phyloP scores from a whole-genome alignment of 352 stramenopile genomes.

The Globisporangium ultimum region DNA sequence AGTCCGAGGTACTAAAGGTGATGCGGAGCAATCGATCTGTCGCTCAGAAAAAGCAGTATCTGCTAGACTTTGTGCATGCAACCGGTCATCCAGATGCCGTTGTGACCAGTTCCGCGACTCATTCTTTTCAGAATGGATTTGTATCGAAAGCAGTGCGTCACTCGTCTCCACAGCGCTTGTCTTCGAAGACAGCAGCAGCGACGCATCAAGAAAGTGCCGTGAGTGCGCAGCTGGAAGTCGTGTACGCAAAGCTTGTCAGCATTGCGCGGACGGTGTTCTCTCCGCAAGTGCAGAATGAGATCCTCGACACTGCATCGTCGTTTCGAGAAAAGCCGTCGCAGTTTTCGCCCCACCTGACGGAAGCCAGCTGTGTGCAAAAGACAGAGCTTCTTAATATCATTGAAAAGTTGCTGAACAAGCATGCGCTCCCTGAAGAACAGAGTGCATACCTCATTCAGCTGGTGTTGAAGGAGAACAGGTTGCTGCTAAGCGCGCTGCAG shows the following conservation, averaged over 20 bases:
- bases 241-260: constrained; percentile 49
- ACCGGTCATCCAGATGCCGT: neutral
- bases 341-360: neutral
- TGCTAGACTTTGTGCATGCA: constrained; percentile 25
- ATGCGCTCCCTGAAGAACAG: constrained; percentile 55
- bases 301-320: constrained; percentile 31
- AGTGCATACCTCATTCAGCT: constrained; percentile 40
- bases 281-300: constrained; percentile 46
- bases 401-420: constrained; percentile 56
- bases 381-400: constrained; percentile 50
- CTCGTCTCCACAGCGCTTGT: neutral
- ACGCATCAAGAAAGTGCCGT: too few relatives aligned
- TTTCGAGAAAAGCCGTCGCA: constrained; percentile 18
- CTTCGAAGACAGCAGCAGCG: neutral
- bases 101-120: neutral
- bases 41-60: constrained; percentile 46
- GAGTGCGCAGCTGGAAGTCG: constrained; percentile 32
- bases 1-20: constrained; percentile 26
- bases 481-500: constrained; percentile 54
- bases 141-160: neutral
- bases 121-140: neutral
- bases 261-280: constrained; percentile 57
- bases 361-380: constrained; percentile 20
- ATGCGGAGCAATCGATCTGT: constrained; percentile 27
- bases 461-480: constrained; percentile 40